Evolutionary conservation across 2,329 filamentous ascomycete species (phyloP), one percentile per base, ranked within the genome.

Genomic region (Cucurbitaria berberidis): DNA sequence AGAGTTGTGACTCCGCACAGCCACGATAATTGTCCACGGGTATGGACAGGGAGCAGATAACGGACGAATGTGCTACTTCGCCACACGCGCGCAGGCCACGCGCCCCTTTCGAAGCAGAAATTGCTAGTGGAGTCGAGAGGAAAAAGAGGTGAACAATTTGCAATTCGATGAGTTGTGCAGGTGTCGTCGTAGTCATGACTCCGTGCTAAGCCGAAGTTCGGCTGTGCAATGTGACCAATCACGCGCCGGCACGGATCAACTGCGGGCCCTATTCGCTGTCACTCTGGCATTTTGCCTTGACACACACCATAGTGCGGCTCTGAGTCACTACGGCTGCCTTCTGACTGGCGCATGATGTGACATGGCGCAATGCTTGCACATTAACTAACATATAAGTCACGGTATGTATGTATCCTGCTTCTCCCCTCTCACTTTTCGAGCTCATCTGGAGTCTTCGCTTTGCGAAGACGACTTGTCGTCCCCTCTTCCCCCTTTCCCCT

Each of bases 321-420:
- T 74, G 70, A 74, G 65, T 74, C 70, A 74, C 69, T 67, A 58
- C 56, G 13, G 27, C 3, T 62, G 67, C 60, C 69, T 69, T 62
- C 56, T 68, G 64, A 71, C 64, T 63, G 62, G 51, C 51, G 48
- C 55, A 56, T 63, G 62, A 63, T 63, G 54, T 63, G 62, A 57
- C 51, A 57, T 60, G 38, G 42, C 46, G 32, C 45, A 38, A 39
- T 57, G 46, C n/a, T n/a, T n/a, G n/a, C n/a, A n/a, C n/a, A 49
- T 60, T 48, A 57, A 69, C 68, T 70, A 71, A 55, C 69, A 69
- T 70, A 72, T 66, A 70, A 67, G 59, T 53, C 51, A 45, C 50
- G 55, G 60, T 60, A 56, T 51, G 11, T n/a, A n/a, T n/a, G 45
- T 51, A 51, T 64, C 46, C 42, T 45, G 6, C 18, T 54, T 41